Conservation (phyloP, 2,329 filamentous ascomycete genomes). For the Talaromyces sp. region DNA sequence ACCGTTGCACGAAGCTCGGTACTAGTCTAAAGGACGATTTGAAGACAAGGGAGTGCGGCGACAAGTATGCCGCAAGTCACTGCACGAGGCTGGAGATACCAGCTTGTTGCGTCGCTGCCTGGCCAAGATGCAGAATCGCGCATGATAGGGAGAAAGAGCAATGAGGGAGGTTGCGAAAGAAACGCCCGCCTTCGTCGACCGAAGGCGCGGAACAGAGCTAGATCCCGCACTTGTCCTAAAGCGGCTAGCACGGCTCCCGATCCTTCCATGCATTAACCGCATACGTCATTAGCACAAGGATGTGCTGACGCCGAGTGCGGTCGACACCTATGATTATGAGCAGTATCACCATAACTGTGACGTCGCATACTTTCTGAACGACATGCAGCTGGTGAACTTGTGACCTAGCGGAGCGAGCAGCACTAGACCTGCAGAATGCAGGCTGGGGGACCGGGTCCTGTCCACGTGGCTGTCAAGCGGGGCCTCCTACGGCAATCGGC, state of each 20-base stretch:
- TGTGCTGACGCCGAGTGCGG: background rate
- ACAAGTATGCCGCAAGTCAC: background rate
- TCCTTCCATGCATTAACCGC: background rate
- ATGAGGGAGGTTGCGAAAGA: background rate
- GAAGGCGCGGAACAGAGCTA: background rate
- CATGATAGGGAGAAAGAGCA: background rate
- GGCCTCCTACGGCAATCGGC: background rate
- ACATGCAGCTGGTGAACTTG: background rate
- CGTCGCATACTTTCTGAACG: background rate
- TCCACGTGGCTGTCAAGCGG: background rate
- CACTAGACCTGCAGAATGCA: too few relatives aligned
- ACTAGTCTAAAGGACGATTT: background rate
- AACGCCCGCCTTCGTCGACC: background rate
- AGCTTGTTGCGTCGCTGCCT: background rate
- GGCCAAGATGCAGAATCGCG: background rate
- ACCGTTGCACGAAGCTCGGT: background rate
- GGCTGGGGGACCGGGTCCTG: background rate
- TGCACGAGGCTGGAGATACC: background rate
- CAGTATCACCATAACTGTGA: background rate
- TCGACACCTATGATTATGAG: background rate
- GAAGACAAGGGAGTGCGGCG: background rate
- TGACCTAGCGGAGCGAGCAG: background rate
- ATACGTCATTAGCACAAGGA: background rate
- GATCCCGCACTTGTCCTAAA: background rate
- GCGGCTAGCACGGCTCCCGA: background rate